Conservation (phyloP, 257 asterid genomes). For the Solanum virginianum region DNA sequence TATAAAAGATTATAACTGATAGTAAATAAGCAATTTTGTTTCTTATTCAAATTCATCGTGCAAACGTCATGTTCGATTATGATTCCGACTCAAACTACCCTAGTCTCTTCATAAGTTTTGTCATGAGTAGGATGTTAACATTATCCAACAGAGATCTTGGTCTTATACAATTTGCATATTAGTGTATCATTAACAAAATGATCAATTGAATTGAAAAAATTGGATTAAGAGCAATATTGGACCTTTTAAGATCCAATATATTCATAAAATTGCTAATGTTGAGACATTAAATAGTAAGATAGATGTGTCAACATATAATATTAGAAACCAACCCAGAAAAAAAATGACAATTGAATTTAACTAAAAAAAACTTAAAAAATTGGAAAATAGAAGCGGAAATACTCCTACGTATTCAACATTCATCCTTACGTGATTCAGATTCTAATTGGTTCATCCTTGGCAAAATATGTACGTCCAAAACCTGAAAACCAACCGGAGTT, state of each 20-base stretch:
- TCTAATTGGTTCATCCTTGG: slow-evolving; percentile 33
- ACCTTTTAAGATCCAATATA: too few relatives aligned
- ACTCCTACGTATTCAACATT: not conserved
- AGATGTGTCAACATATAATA: too few relatives aligned
- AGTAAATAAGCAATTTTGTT: too few relatives aligned
- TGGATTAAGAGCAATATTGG: too few relatives aligned
- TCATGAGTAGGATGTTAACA: too few relatives aligned
- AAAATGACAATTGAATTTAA: not conserved
- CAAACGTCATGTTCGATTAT: too few relatives aligned
- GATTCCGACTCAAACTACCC: too few relatives aligned
- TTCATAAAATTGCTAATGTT: too few relatives aligned
- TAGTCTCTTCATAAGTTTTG: too few relatives aligned
- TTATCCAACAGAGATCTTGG: not conserved
- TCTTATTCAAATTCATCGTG: too few relatives aligned
- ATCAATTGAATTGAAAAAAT: not conserved
- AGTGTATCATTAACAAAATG: not conserved
- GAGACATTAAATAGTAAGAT: too few relatives aligned
- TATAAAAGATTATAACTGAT: too few relatives aligned
- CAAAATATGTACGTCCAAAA: slow-evolving; percentile 45
- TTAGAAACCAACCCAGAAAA: not conserved
- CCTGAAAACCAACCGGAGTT: slow-evolving; percentile 35
- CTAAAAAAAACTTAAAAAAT: not conserved
- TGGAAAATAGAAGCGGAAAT: not conserved
- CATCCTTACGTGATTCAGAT: not conserved
- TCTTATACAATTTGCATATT: not conserved